Conservation (phyloP, 1,284 basidiomycete species). For the Marasmius tenuissimus region DNA sequence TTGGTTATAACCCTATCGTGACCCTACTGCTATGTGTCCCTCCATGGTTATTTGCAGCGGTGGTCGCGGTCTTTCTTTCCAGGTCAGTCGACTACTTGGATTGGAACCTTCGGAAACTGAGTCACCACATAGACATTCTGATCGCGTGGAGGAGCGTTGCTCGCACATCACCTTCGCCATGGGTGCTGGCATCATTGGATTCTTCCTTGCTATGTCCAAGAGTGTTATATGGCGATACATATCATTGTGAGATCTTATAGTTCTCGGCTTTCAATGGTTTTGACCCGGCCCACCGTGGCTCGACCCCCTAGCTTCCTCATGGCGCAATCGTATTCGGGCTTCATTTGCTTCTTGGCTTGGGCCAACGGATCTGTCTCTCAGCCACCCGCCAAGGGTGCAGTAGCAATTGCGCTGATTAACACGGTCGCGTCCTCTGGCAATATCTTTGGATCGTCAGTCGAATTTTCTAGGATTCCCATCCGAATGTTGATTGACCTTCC, state of each 20-base stretch:
- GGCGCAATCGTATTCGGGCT: constrained; percentile 57
- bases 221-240: constrained; percentile 68
- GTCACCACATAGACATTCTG: constrained; percentile 58
- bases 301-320: constrained; percentile 1
- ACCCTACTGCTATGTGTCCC: constrained; percentile 76
- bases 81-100: constrained; percentile 32
- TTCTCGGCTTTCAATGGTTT: background rate
- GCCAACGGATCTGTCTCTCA: constrained; percentile 66
- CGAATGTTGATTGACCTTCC: background rate
- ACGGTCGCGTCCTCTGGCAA: constrained; percentile 76
- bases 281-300: background rate
- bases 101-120: background rate
- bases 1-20: constrained; percentile 66
- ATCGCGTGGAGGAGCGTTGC: constrained; percentile 64
- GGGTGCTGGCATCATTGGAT: constrained; percentile 65
- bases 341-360: constrained; percentile 73
- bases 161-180: constrained; percentile 61
- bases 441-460: constrained; percentile 69
- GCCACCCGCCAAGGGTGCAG: constrained; percentile 74
- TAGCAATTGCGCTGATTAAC: constrained; percentile 74
- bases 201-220: constrained; percentile 72
- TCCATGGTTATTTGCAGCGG: constrained; percentile 71
- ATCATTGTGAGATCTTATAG: constrained; percentile 51
- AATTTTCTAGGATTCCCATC: background rate
- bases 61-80: constrained; percentile 48